Evolutionary conservation across 1,284 basidiomycete genomes (phyloP).

Genomic region (Sanghuangporus weigelae): DNA sequence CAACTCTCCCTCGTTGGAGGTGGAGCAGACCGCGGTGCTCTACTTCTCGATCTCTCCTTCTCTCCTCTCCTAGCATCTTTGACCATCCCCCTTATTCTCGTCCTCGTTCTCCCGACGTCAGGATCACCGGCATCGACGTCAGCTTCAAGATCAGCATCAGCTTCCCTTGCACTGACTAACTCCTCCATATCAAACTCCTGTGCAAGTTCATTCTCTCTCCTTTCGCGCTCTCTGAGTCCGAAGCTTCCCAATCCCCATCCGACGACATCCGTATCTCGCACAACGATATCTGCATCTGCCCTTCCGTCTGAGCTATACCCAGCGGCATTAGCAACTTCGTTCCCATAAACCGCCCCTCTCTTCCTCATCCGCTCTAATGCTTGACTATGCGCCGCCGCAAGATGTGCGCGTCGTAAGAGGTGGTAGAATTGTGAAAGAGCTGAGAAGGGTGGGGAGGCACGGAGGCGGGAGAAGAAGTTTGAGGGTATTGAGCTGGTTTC

Average conservation of each 20-base stretch:
- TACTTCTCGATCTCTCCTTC: background rate
- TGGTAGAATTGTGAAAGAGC: conserved; percentile 15
- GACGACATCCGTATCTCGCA: conserved; percentile 11
- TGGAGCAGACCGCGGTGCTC: background rate
- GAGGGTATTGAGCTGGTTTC: background rate
- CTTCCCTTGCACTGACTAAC: background rate
- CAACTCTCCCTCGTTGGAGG: conserved; percentile 19
- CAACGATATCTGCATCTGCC: background rate
- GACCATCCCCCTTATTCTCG: background rate
- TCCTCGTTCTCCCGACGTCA: background rate
- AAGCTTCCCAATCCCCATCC: conserved; percentile 22
- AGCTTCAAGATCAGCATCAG: background rate
- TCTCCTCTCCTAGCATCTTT: background rate
- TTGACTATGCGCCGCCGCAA: conserved; percentile 14
- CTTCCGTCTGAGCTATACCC: background rate
- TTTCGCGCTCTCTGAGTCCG: conserved; percentile 24
- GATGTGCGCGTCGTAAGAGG: conserved; percentile 15
- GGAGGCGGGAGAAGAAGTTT: background rate
- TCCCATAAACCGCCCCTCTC: conserved; percentile 6
- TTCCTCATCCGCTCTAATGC: conserved; percentile 12
- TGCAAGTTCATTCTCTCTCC: conserved; percentile 6
- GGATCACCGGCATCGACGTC: background rate
- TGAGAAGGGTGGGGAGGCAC: background rate
- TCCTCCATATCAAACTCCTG: background rate
- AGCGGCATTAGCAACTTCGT: background rate